These are phyloP conservation scores for Carallia brachiata DNA, from an alignment of 345 rosid genomes.

Conservation along the genomic window DNA sequence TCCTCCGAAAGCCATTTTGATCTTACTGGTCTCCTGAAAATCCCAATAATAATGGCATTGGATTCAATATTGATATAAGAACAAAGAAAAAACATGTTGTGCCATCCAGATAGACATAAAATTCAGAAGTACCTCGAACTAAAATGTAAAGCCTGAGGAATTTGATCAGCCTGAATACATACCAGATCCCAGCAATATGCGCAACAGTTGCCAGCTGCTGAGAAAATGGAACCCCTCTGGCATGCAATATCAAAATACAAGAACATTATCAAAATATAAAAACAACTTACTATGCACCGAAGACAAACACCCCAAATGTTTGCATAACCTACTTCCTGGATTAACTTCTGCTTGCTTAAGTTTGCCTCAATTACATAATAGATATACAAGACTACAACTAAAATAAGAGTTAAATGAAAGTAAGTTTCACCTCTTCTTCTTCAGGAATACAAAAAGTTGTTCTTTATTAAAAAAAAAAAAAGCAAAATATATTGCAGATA, in stretches of 20 bases:
- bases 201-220: conserved; percentile 91
- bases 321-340: too few relatives aligned
- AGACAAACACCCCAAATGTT: too few relatives aligned
- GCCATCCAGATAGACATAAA: background rate
- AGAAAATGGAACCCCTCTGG: conserved; percentile 72
- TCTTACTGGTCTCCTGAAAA: conserved; percentile 79
- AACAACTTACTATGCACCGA: too few relatives aligned
- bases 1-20: conserved; percentile 79
- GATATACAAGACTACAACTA: too few relatives aligned
- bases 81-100: conserved; percentile 2
- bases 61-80: conserved; percentile 12
- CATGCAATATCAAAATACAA: conserved; percentile 11
- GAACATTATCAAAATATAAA: too few relatives aligned
- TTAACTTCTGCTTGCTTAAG: too few relatives aligned
- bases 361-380: too few relatives aligned
- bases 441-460: too few relatives aligned
- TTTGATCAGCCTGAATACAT: conserved; percentile 41
- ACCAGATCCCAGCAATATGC: conserved; percentile 99
- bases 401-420: too few relatives aligned
- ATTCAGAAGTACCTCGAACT: conserved; percentile 2
- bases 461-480: too few relatives aligned
- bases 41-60: conserved; percentile 11
- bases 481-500: too few relatives aligned
- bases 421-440: too few relatives aligned
- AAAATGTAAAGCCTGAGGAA: conserved; percentile 8